Evolutionary conservation across 2,329 filamentous ascomycete species (phyloP).

Genomic region (Rachicladosporium sp.): DNA sequence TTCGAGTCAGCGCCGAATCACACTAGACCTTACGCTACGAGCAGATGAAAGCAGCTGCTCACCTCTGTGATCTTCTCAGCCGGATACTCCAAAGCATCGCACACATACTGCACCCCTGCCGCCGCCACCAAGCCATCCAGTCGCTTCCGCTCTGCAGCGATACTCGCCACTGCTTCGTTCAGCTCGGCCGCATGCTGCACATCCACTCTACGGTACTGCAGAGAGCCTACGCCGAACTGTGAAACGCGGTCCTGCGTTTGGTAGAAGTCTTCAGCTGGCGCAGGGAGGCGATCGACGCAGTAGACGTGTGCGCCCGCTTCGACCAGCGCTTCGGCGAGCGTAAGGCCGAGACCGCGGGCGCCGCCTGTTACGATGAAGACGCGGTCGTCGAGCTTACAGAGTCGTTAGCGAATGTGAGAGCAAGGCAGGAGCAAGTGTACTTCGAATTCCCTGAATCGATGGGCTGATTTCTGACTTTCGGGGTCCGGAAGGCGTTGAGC

Average conservation of each 20-base stretch:
- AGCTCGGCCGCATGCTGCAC: conserved; percentile 26
- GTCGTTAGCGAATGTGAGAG: background rate
- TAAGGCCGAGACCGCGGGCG: conserved; percentile 19
- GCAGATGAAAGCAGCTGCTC: background rate
- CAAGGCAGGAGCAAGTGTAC: conserved; percentile 3
- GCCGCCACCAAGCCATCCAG: conserved; percentile 20
- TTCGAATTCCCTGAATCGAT: conserved; percentile 13
- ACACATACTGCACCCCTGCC: conserved; percentile 19
- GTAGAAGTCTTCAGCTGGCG: conserved; percentile 32
- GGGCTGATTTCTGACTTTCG: conserved; percentile 3
- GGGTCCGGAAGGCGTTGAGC: conserved; percentile 7
- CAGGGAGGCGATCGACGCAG: conserved; percentile 36
- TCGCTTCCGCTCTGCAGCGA: conserved; percentile 14
- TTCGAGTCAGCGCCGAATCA: background rate
- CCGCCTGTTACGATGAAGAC: conserved; percentile 18
- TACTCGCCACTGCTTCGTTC: conserved; percentile 13
- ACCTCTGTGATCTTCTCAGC: conserved; percentile 18
- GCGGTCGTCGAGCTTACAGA: conserved; percentile 6
- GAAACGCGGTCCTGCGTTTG: conserved; percentile 25
- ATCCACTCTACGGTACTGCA: conserved; percentile 37
- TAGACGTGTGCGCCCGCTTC: conserved; percentile 38
- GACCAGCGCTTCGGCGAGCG: conserved; percentile 18
- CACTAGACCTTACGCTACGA: too few relatives aligned
- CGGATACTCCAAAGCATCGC: conserved; percentile 20
- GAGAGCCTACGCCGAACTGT: conserved; percentile 26